These are phyloP conservation scores for Trypanosoma boissoni DNA, from an alignment of 208 protist genomes.

Conservation along the genomic window DNA sequence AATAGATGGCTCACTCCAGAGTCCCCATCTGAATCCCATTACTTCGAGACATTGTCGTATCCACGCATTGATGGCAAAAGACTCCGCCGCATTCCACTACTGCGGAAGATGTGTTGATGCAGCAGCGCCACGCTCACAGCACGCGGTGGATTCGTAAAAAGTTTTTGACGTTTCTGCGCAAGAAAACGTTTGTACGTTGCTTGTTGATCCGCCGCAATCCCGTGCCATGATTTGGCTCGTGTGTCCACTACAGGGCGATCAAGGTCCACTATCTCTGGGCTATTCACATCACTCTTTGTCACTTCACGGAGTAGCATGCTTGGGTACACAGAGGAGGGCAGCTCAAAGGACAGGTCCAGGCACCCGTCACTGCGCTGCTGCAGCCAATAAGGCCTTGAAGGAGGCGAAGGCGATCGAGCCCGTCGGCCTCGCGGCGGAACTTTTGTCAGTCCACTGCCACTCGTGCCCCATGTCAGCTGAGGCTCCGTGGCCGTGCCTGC, in stretches of 20 bases:
- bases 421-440: too few relatives aligned
- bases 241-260: conserved; percentile 41
- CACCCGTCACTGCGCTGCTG: conserved; percentile 49
- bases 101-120: conserved; percentile 88
- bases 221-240: conserved; percentile 36
- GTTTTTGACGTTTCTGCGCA: conserved; percentile 56
- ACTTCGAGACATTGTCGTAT: conserved; percentile 84
- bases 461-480: too few relatives aligned
- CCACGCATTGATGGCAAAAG: conserved; percentile 79
- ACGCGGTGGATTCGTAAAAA: conserved; percentile 44
- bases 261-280: conserved; percentile 70
- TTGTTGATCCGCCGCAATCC: conserved; percentile 51
- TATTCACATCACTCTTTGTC: conserved; percentile 83
- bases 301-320: conserved; percentile 81
- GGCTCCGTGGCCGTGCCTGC: too few relatives aligned
- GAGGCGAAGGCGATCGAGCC: too few relatives aligned
- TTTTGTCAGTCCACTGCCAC: too few relatives aligned
- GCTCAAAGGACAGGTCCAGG: conserved; percentile 54
- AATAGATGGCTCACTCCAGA: too few relatives aligned
- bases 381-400: conserved; percentile 72
- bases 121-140: conserved; percentile 73
- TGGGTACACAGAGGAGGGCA: conserved; percentile 68
- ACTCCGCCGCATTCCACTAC: conserved; percentile 64
- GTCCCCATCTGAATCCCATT: not conserved
- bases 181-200: conserved; percentile 48